Percentiles rank a stretch among this genome's conserved stretches.
phyloP scores from a whole-genome alignment of 176 grass and related monocot genomes.

The Saccharum officinarum region DNA sequence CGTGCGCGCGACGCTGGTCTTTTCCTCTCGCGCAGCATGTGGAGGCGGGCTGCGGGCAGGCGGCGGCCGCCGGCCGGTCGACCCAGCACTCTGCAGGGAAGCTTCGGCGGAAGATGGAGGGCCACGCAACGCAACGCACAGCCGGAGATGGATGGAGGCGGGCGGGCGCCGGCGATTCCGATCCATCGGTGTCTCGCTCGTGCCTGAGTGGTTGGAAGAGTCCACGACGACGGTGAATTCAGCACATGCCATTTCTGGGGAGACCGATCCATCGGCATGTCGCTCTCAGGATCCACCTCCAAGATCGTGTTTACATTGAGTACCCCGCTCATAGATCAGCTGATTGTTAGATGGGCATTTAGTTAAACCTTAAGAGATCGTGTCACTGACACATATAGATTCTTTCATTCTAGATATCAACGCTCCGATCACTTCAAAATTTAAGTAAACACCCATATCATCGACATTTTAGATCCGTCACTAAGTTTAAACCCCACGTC shows the following conservation, averaged over 20 bases:
- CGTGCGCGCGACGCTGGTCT: not conserved
- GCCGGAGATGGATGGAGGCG: not conserved
- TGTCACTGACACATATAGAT: too few species aligned
- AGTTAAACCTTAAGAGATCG: too few species aligned
- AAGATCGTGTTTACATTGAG: slow-evolving; percentile 9
- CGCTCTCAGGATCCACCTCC: slow-evolving; percentile 27
- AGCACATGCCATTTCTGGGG: slow-evolving; percentile 27
- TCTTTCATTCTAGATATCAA: too few species aligned
- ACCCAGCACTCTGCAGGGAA: not conserved
- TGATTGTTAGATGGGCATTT: too few species aligned
- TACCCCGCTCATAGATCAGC: not conserved
- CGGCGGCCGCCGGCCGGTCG: not conserved
- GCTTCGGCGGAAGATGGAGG: not conserved
- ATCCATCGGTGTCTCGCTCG: not conserved
- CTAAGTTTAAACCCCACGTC: too few species aligned
- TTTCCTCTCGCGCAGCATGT: not conserved
- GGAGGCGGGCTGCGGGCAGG: not conserved
- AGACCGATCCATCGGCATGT: not conserved
- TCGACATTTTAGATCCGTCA: too few species aligned
- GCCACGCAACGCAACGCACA: not conserved
- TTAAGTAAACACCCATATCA: too few species aligned
- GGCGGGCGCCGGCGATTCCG: not conserved
- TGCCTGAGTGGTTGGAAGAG: not conserved
- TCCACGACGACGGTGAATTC: not conserved
- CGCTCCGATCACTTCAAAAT: too few species aligned